These are phyloP conservation scores for Coemansia sp. DNA, from an alignment of 371 early-diverging fungal genomes.

Conservation along the genomic window DNA sequence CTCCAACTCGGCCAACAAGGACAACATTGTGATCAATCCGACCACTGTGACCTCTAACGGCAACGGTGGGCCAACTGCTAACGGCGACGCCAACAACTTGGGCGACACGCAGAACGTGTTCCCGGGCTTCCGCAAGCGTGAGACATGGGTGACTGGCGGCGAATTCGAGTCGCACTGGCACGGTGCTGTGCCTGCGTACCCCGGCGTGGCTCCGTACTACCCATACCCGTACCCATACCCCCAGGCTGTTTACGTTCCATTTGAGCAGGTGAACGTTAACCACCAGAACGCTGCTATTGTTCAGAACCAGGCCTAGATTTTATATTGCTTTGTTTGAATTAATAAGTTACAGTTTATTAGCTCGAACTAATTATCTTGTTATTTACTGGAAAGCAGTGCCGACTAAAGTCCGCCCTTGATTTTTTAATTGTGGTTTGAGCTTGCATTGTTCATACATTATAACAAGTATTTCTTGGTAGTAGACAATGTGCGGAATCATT, in stretches of 20 bases:
- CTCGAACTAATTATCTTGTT: too few relatives aligned
- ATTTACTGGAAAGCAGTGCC: too few relatives aligned
- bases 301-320: constrained; percentile 23
- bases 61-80: constrained; percentile 25
- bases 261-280: constrained; percentile 13
- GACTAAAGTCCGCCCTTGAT: too few relatives aligned
- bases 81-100: constrained; percentile 21
- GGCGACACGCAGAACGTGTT: constrained; percentile 17
- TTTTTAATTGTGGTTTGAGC: too few relatives aligned
- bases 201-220: not conserved
- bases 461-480: too few relatives aligned
- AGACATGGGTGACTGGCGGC: constrained; percentile 7
- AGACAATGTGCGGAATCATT: too few relatives aligned
- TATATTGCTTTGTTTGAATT: not conserved
- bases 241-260: not conserved
- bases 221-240: not conserved
- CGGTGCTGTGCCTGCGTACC: not conserved
- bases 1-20: constrained; percentile 40
- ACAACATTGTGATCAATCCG: constrained; percentile 31
- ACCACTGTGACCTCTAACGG: constrained; percentile 14
- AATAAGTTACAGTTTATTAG: not conserved
- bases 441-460: too few relatives aligned
- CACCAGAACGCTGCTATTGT: constrained; percentile 24
- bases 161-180: not conserved
- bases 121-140: constrained; percentile 14